Conservation (phyloP, 2,329 filamentous ascomycete species). For the Botryotinia convoluta region DNA sequence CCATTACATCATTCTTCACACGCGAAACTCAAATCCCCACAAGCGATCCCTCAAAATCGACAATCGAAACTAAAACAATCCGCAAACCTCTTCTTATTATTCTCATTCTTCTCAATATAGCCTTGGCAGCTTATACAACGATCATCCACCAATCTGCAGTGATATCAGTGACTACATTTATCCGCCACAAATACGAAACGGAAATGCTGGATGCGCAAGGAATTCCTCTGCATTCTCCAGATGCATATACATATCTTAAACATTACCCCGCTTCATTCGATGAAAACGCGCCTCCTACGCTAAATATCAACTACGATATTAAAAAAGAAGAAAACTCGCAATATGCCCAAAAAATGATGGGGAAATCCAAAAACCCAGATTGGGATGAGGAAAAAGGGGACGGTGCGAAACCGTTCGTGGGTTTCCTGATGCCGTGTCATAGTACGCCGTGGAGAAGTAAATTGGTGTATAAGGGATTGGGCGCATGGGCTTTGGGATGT, state of each 20-base stretch:
- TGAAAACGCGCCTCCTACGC: not conserved
- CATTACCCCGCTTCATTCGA: constrained; percentile 1
- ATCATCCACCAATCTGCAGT: constrained; percentile 78
- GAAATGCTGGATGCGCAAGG: constrained; percentile 48
- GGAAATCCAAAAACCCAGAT: constrained; percentile 15
- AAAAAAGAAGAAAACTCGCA: constrained; percentile 14
- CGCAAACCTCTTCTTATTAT: constrained; percentile 55
- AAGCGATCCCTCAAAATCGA: constrained; percentile 18
- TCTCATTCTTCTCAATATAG: constrained; percentile 63
- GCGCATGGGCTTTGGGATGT: constrained; percentile 83
- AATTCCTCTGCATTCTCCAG: constrained; percentile 31
- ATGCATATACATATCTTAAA: constrained; percentile 21
- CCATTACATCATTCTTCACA: constrained; percentile 56
- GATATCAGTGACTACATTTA: constrained; percentile 68
- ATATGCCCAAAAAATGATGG: not conserved
- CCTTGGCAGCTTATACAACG: constrained; percentile 71
- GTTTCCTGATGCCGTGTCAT: constrained; percentile 94
- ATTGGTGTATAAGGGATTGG: constrained; percentile 69
- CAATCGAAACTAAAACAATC: constrained; percentile 29
- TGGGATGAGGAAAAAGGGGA: not conserved
- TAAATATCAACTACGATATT: constrained; percentile 1
- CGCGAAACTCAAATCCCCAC: constrained; percentile 29
- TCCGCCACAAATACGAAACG: constrained; percentile 70
- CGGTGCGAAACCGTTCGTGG: constrained; percentile 52
- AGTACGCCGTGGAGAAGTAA: constrained; percentile 93